These are phyloP conservation scores for Colletotrichum chlorophyti DNA, from an alignment of 2,329 filamentous ascomycete genomes.

Conservation along the genomic window DNA sequence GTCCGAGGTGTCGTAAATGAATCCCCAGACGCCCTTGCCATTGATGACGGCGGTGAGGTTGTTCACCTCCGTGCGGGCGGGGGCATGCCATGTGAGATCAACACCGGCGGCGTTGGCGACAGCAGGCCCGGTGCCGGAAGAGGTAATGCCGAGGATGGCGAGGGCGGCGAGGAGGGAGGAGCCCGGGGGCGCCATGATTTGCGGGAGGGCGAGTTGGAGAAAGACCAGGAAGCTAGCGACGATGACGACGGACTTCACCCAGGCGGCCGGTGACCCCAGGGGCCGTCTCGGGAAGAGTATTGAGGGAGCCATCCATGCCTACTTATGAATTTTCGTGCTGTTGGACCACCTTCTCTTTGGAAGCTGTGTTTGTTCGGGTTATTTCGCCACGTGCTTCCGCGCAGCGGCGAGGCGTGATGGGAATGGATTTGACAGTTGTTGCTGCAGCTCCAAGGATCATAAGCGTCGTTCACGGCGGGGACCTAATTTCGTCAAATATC, in stretches of 20 bases:
- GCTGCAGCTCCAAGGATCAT: constrained; percentile 1
- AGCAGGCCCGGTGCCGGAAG: constrained; percentile 5
- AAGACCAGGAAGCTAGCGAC: constrained; percentile 20
- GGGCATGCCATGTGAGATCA: constrained; percentile 64
- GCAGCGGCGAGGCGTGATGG: not conserved
- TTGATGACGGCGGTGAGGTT: constrained; percentile 64
- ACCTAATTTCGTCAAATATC: not conserved
- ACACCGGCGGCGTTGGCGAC: constrained; percentile 25
- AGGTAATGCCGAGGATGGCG: constrained; percentile 11
- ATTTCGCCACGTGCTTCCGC: not conserved
- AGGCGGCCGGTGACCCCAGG: constrained; percentile 20
- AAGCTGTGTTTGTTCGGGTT: not conserved
- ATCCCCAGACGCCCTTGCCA: constrained; percentile 71
- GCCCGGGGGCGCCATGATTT: constrained; percentile 24
- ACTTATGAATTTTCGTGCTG: not conserved
- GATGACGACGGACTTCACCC: constrained; percentile 25
- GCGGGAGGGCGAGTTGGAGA: constrained; percentile 13
- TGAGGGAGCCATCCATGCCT: constrained; percentile 29
- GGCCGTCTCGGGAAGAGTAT: constrained; percentile 12
- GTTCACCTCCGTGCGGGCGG: constrained; percentile 63
- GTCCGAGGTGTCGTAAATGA: constrained; percentile 73
- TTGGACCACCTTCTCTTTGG: not conserved
- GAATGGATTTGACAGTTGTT: not conserved
- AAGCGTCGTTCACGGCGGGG: not conserved
- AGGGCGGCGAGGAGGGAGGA: constrained; percentile 24